These are phyloP conservation scores for Aspergillus panamensis DNA, from an alignment of 495 filamentous ascomycete species.

Conservation along the genomic window DNA sequence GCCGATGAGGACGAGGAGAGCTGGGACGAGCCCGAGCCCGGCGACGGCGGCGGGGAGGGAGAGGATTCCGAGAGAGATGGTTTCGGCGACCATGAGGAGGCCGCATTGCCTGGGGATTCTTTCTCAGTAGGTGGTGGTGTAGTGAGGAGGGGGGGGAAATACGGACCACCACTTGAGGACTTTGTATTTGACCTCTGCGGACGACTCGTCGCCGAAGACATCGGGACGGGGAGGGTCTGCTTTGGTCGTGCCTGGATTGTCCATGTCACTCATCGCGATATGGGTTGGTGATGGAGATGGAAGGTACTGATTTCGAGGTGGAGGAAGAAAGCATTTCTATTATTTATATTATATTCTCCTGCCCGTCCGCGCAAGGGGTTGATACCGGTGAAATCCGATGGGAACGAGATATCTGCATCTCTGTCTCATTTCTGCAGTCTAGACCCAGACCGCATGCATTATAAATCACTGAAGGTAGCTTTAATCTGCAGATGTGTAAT, in stretches of 20 bases:
- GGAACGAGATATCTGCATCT: background rate
- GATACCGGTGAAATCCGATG: background rate
- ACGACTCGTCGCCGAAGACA: constrained; percentile 39
- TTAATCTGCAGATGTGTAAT: background rate
- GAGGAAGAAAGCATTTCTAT: background rate
- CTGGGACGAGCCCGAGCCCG: constrained; percentile 56
- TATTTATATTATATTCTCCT: background rate
- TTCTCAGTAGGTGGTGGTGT: too few species aligned
- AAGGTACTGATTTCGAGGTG: background rate
- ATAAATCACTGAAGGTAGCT: background rate
- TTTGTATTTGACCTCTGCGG: constrained; percentile 41
- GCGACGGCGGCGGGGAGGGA: constrained; percentile 61
- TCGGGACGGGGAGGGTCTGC: constrained; percentile 18
- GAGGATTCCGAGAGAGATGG: constrained; percentile 66
- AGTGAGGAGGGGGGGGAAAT: constrained; percentile 27
- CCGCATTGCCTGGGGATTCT: background rate
- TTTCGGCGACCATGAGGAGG: constrained; percentile 59
- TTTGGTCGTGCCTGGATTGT: background rate
- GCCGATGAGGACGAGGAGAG: constrained; percentile 59
- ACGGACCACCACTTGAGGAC: constrained; percentile 44
- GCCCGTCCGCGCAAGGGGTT: background rate
- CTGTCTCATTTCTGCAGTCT: background rate
- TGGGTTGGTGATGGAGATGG: background rate
- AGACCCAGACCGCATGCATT: background rate
- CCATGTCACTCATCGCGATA: background rate